These are phyloP conservation scores for Ogataea philodendri DNA, from an alignment of 805 yeast genomes.

Conservation along the genomic window DNA sequence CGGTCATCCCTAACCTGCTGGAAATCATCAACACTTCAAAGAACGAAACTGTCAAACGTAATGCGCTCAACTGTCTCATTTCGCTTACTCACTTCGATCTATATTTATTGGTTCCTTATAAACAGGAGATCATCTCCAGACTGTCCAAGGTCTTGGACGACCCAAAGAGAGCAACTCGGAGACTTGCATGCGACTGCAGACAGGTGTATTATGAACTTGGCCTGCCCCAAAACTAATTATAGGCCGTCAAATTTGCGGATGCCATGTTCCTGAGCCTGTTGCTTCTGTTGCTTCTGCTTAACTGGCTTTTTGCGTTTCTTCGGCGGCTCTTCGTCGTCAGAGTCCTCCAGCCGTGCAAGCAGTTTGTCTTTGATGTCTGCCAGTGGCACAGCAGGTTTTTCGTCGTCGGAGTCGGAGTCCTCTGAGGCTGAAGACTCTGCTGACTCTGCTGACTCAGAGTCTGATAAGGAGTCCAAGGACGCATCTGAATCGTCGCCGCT, in stretches of 20 bases:
- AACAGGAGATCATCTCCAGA: constrained; percentile 44
- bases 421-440: too few relatives aligned
- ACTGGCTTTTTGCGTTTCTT: constrained; percentile 13
- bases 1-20: constrained; percentile 55
- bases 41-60: constrained; percentile 48
- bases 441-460: neutral
- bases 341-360: constrained; percentile 27
- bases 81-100: constrained; percentile 43
- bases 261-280: constrained; percentile 59
- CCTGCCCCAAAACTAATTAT: constrained; percentile 28
- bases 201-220: constrained; percentile 66
- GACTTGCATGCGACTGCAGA: constrained; percentile 73
- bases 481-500: constrained; percentile 13
- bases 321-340: constrained; percentile 23
- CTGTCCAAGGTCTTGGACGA: constrained; percentile 65
- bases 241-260: constrained; percentile 63
- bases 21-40: constrained; percentile 30
- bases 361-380: constrained; percentile 27
- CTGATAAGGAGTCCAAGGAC: constrained; percentile 6
- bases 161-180: constrained; percentile 69
- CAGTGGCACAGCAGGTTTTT: constrained; percentile 22
- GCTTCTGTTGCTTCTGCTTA: constrained; percentile 36
- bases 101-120: constrained; percentile 49
- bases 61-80: constrained; percentile 58
- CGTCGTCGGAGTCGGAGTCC: constrained; percentile 9